Evolutionary conservation across 2,329 filamentous ascomycete species (phyloP).

Genomic region (Alternaria tenuissima): DNA sequence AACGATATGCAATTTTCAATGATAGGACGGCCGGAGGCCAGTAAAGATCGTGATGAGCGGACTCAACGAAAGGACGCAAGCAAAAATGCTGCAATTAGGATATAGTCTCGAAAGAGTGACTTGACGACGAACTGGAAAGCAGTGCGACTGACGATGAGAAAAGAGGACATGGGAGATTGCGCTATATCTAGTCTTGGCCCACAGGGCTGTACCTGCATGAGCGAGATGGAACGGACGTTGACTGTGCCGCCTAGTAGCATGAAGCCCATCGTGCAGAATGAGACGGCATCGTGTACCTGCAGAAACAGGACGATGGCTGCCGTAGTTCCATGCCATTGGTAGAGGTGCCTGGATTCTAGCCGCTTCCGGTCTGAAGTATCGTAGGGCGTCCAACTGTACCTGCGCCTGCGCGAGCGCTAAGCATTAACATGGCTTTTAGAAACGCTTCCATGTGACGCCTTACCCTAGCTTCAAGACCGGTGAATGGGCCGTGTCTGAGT

Average conservation of each 20-base stretch:
- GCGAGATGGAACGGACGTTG: conserved; percentile 23
- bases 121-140: conserved; percentile 28
- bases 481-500: conserved; percentile 23
- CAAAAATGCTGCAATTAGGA: conserved; percentile 50
- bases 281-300: conserved; percentile 32
- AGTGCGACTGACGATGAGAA: conserved; percentile 30
- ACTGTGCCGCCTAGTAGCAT: conserved; percentile 33
- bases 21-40: conserved; percentile 52
- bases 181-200: conserved; percentile 30
- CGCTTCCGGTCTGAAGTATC: conserved; percentile 15
- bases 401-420: conserved; percentile 28
- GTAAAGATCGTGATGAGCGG: conserved; percentile 50
- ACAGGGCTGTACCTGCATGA: conserved; percentile 38
- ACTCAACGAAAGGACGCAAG: conserved; percentile 66
- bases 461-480: conserved; percentile 31
- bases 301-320: conserved; percentile 29
- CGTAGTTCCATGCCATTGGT: conserved; percentile 22
- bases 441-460: conserved; percentile 27
- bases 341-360: conserved; percentile 24
- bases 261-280: conserved; percentile 31
- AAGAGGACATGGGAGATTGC: conserved; percentile 42
- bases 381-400: conserved; percentile 26
- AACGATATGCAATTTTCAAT: conserved; percentile 37
- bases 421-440: conserved; percentile 26
- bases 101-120: conserved; percentile 43